Evolutionary conservation across 139 green algal genomes (phyloP).

Genomic region (Chlamydomonas asymmetrica): DNA sequence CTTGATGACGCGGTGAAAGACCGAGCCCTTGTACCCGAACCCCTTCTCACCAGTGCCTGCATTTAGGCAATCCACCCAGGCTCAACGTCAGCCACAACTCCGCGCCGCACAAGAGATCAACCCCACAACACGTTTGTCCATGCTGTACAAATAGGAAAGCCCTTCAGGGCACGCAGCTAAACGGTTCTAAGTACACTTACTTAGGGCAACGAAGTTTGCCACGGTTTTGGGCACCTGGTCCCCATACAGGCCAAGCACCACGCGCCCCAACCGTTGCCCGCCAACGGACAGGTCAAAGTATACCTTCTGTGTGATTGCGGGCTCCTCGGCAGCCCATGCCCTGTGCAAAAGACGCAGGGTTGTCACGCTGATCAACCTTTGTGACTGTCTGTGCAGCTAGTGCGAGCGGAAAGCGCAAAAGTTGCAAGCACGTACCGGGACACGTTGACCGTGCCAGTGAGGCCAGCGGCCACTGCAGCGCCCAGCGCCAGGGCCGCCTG

Average conservation of each 20-base stretch:
- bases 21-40: slow-evolving; percentile 62
- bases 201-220: slow-evolving; percentile 58
- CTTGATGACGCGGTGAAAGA: slow-evolving; percentile 58
- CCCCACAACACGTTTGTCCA: background rate
- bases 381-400: no score
- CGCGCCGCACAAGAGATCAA: background rate
- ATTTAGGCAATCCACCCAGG: background rate
- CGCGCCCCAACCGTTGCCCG: slow-evolving; percentile 71
- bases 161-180: no score
- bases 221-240: slow-evolving; percentile 53
- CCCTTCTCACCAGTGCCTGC: slow-evolving; percentile 67
- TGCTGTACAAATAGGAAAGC: no score
- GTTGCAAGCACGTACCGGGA: no score
- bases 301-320: slow-evolving; percentile 48
- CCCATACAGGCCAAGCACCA: slow-evolving; percentile 88
- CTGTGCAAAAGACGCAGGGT: no score
- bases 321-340: no score
- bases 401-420: no score
- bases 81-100: background rate
- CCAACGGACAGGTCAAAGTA: slow-evolving; percentile 90
- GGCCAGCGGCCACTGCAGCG: background rate
- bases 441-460: no score
- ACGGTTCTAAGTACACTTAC: no score
- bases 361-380: no score
- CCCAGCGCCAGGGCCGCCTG: slow-evolving; percentile 1